Conservation (phyloP, 2,329 filamentous ascomycete genomes). For the Fusarium tricinctum region DNA sequence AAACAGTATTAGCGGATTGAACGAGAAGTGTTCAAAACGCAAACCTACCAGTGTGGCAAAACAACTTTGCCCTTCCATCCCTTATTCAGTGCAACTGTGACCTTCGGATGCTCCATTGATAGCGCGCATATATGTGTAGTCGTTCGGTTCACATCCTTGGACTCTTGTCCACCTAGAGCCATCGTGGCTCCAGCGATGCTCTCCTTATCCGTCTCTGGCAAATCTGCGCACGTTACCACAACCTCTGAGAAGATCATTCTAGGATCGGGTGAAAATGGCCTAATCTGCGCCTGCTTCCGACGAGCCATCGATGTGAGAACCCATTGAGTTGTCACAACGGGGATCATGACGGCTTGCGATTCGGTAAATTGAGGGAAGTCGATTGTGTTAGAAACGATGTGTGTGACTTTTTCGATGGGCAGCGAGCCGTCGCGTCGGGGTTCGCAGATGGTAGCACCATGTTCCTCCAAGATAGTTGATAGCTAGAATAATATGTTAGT, state of each 20-base stretch:
- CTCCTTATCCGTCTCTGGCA: slow-evolving; percentile 89
- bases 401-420: slow-evolving; percentile 64
- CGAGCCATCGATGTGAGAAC: slow-evolving; percentile 78
- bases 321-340: slow-evolving; percentile 88
- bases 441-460: slow-evolving; percentile 66
- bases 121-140: slow-evolving; percentile 93
- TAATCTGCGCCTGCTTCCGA: slow-evolving; percentile 79
- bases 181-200: slow-evolving; percentile 91
- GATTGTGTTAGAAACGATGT: slow-evolving; percentile 78
- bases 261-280: slow-evolving; percentile 91
- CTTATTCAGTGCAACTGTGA: slow-evolving; percentile 72
- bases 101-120: slow-evolving; percentile 80
- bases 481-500: slow-evolving; percentile 54
- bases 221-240: slow-evolving; percentile 83
- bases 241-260: slow-evolving; percentile 91
- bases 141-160: slow-evolving; percentile 75
- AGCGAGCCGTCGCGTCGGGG: slow-evolving; percentile 64
- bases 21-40: neutral
- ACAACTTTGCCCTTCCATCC: slow-evolving; percentile 83
- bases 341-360: slow-evolving; percentile 81
- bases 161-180: slow-evolving; percentile 89
- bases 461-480: slow-evolving; percentile 59
- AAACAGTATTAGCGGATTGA: neutral
- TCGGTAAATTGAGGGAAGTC: slow-evolving; percentile 91
- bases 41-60: slow-evolving; percentile 85